Percentiles rank a stretch among this genome's conserved stretches.
These are phyloP conservation scores for Hyphopichia wangnamkhiaoensis DNA, from an alignment of 1,139 yeast genomes.

Conservation along the genomic window DNA sequence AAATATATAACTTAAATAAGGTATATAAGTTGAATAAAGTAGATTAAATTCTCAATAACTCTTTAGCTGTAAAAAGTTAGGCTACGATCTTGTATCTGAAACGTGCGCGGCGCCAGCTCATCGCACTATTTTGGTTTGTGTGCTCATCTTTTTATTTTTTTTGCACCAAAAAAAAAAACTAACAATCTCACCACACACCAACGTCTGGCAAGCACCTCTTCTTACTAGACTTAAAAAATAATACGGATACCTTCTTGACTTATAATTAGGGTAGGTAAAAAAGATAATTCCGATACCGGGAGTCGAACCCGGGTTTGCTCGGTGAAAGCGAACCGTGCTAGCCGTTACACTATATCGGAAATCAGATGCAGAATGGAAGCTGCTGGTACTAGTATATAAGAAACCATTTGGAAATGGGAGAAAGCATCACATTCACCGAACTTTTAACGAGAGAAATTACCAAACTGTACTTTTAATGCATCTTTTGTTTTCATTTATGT, in stretches of 20 bases:
- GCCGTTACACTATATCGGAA: slow-evolving; percentile 80
- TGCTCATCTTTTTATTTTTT: neutral
- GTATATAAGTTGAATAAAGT: neutral
- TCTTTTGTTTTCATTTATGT: no score
- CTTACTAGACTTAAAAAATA: no score
- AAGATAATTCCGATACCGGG: slow-evolving; percentile 68
- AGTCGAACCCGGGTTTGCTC: slow-evolving; percentile 83
- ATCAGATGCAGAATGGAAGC: neutral
- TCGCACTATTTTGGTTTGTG: neutral
- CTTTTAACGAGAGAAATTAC: no score
- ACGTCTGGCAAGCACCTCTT: no score
- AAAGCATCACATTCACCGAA: no score
- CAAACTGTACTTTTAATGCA: no score
- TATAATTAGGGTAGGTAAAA: no score
- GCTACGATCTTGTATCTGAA: no score
- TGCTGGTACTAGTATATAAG: neutral
- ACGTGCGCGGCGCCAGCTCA: neutral
- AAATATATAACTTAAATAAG: neutral
- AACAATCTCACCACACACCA: no score
- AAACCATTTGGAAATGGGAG: no score
- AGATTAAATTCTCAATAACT: neutral
- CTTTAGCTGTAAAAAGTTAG: neutral
- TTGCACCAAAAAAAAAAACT: neutral
- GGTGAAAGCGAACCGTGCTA: slow-evolving; percentile 84
- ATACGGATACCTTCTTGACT: no score